Percentiles rank a stretch among this genome's conserved stretches.
These are phyloP conservation scores for Pelargonium fulgidum DNA, from an alignment of 441 rosid genomes.

Conservation along the genomic window DNA sequence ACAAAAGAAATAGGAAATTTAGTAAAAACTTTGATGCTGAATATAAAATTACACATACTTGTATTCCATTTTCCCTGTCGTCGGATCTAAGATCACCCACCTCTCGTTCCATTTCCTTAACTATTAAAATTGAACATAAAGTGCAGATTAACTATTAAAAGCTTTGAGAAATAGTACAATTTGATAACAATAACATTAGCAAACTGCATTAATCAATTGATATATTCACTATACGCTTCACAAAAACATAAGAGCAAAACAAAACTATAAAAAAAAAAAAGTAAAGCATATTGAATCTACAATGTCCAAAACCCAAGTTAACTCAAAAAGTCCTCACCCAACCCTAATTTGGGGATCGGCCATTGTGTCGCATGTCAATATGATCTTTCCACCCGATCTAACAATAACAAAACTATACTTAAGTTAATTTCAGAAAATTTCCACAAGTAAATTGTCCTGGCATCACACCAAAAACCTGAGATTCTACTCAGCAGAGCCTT, in stretches of 20 bases:
- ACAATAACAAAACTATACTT: too few species aligned
- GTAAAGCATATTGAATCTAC: too few species aligned
- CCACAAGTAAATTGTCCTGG: too few species aligned
- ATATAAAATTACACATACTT: constrained; percentile 47
- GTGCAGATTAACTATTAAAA: neutral
- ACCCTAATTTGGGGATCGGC: too few species aligned
- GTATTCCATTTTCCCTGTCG: constrained; percentile 94
- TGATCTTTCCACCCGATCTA: too few species aligned
- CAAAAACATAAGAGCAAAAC: neutral
- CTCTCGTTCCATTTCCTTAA: constrained; percentile 94
- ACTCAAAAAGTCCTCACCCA: too few species aligned
- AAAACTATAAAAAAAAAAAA: neutral
- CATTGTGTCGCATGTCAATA: too few species aligned
- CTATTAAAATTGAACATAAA: constrained; percentile 29
- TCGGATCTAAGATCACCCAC: constrained; percentile 94
- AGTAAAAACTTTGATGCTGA: neutral
- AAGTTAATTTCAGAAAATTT: too few species aligned
- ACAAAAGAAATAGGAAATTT: neutral
- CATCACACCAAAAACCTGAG: neutral
- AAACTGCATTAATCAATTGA: neutral
- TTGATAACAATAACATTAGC: neutral
- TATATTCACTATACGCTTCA: neutral
- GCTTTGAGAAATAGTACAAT: neutral
- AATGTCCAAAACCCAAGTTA: too few species aligned
- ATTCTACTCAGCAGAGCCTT: neutral